Conservation (phyloP, 345 rosid genomes). For the Gossypium mustelinum region DNA sequence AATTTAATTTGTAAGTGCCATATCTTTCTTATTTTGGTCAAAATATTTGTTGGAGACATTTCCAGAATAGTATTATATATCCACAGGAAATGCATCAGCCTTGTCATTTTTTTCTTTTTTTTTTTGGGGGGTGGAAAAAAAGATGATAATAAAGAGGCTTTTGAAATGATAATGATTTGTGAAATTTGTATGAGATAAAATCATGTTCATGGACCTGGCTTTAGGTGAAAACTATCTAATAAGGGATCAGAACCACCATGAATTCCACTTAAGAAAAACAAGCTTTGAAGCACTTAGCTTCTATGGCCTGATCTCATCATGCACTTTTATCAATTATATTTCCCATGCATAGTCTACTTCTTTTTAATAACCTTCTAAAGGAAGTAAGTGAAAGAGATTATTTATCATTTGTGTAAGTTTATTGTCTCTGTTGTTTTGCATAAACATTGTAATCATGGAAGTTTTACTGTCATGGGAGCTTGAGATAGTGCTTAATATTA, state of each 20-base stretch:
- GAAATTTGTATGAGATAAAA: no score
- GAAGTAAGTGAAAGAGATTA: not conserved
- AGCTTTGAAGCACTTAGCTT: slow-evolving; percentile 4
- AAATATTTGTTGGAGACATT: not conserved
- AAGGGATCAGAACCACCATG: no score
- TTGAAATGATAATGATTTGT: no score
- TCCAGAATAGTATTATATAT: not conserved
- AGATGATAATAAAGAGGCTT: not conserved
- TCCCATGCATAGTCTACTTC: not conserved
- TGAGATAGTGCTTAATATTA: no score
- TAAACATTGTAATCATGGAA: no score
- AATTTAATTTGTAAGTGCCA: not conserved
- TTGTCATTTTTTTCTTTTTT: not conserved
- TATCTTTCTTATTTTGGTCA: not conserved
- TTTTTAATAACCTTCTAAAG: not conserved
- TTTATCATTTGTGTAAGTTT: not conserved
- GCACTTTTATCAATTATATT: slow-evolving; percentile 10
- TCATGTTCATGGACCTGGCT: no score
- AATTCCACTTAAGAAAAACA: no score
- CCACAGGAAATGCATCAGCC: not conserved
- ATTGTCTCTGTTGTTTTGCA: not conserved
- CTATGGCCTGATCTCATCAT: slow-evolving; percentile 10
- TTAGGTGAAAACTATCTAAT: no score
- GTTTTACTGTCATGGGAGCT: no score
- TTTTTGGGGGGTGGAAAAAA: not conserved